phyloP scores from a whole-genome alignment of 495 filamentous ascomycete species.

The Aeminium ludgeri region DNA sequence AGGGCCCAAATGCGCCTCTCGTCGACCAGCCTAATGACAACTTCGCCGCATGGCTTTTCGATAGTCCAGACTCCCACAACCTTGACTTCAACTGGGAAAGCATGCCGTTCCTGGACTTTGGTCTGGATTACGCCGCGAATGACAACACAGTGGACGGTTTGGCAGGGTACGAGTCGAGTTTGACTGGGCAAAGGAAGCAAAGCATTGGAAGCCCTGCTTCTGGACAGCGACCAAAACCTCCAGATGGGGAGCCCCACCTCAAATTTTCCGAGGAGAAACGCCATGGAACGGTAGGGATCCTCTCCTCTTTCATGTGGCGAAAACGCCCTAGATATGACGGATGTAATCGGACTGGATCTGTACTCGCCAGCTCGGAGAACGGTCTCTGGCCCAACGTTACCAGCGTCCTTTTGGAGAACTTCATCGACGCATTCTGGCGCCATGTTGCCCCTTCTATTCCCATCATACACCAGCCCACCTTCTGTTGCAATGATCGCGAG shows the following conservation, averaged over 20 bases:
- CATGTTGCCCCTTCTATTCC: background rate
- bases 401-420: background rate
- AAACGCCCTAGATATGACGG: background rate
- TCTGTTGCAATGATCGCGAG: background rate
- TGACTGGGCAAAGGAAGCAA: too few relatives aligned
- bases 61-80: slow-evolving; percentile 4
- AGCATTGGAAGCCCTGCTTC: too few relatives aligned
- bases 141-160: background rate
- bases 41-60: slow-evolving; percentile 7
- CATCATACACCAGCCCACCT: slow-evolving; percentile 2
- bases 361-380: background rate
- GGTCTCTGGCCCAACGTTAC: slow-evolving; percentile 1
- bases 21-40: slow-evolving; percentile 3
- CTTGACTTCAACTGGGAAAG: slow-evolving; percentile 1
- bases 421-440: background rate
- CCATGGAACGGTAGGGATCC: background rate
- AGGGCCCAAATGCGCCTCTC: background rate
- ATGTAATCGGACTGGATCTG: background rate
- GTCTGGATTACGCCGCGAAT: background rate
- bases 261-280: background rate
- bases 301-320: background rate
- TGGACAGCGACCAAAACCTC: background rate
- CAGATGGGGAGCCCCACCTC: background rate
- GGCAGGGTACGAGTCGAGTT: background rate
- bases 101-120: slow-evolving; percentile 4